These are phyloP conservation scores for Ophiocordyceps camponoti-rufipedis DNA, from an alignment of 2,329 filamentous ascomycete genomes.

Conservation along the genomic window DNA sequence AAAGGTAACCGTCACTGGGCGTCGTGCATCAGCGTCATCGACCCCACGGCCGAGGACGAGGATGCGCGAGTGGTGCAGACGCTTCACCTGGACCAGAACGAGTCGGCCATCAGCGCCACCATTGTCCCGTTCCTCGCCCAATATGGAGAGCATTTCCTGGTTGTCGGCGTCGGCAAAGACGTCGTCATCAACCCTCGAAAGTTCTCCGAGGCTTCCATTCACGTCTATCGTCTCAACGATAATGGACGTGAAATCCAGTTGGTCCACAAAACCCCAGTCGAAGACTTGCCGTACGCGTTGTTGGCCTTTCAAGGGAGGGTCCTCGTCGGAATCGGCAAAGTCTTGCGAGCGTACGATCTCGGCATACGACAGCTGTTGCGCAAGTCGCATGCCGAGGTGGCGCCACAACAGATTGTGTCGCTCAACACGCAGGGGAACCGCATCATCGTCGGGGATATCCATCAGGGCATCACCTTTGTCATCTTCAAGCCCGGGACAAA, in stretches of 20 bases:
- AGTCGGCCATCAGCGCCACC: constrained; percentile 74
- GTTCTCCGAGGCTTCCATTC: constrained; percentile 65
- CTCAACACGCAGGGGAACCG: constrained; percentile 81
- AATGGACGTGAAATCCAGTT: constrained; percentile 81
- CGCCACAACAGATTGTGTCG: constrained; percentile 68
- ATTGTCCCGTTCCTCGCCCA: constrained; percentile 76
- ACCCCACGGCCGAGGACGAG: constrained; percentile 60
- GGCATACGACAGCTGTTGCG: constrained; percentile 84
- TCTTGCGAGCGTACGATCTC: constrained; percentile 76
- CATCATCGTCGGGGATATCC: constrained; percentile 81
- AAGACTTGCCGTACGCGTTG: constrained; percentile 77
- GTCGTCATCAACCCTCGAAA: constrained; percentile 62
- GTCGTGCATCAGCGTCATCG: constrained; percentile 83
- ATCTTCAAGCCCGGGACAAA: constrained; percentile 90
- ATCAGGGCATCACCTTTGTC: constrained; percentile 79
- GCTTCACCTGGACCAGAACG: constrained; percentile 73
- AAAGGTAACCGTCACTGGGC: constrained; percentile 77
- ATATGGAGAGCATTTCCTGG: constrained; percentile 76
- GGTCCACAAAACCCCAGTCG: constrained; percentile 88
- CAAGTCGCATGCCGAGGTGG: constrained; percentile 70
- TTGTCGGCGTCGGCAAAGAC: constrained; percentile 88
- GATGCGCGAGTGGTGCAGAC: constrained; percentile 55
- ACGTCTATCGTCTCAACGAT: constrained; percentile 80
- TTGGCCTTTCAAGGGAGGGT: constrained; percentile 85
- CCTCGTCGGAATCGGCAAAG: constrained; percentile 66